Percentiles rank a stretch among this genome's conserved stretches.
Evolutionary conservation across 768 basidiomycete genomes (phyloP).

Genomic region (Hebeloma cylindrosporum): DNA sequence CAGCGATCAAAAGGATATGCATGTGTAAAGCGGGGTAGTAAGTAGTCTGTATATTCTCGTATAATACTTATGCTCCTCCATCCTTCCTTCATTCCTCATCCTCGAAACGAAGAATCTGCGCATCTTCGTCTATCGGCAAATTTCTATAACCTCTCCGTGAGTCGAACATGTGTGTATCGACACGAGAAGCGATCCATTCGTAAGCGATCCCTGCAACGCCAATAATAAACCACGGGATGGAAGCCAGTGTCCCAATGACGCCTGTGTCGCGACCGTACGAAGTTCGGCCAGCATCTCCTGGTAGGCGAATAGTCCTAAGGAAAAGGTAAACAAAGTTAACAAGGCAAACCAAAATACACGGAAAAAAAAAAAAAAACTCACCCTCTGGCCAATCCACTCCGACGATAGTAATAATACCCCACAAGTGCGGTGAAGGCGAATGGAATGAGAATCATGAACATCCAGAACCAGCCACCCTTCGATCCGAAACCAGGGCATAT

Average conservation of each 20-base stretch:
- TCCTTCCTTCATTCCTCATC: slow-evolving; percentile 54
- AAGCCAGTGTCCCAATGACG: slow-evolving; percentile 71
- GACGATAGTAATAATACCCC: slow-evolving; percentile 80
- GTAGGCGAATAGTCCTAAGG: slow-evolving; percentile 73
- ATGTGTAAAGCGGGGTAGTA: neutral
- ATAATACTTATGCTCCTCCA: neutral
- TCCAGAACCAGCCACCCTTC: slow-evolving; percentile 83
- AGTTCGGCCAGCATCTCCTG: slow-evolving; percentile 47
- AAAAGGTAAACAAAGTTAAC: slow-evolving; percentile 13
- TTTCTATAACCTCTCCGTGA: slow-evolving; percentile 70
- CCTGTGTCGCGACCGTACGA: slow-evolving; percentile 37
- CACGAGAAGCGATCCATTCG: slow-evolving; percentile 56
- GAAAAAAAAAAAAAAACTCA: slow-evolving; percentile 36
- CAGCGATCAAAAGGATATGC: neutral
- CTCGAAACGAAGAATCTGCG: slow-evolving; percentile 81
- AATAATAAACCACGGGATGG: slow-evolving; percentile 87
- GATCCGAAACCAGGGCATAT: slow-evolving; percentile 79
- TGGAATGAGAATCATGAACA: slow-evolving; percentile 71
- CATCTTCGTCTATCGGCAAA: slow-evolving; percentile 84
- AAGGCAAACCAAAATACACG: neutral
- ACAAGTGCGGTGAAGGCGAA: slow-evolving; percentile 74
- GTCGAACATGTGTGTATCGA: slow-evolving; percentile 44
- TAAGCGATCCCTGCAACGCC: slow-evolving; percentile 75
- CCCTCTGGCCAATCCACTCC: slow-evolving; percentile 75
- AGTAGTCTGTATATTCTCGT: neutral